These are phyloP conservation scores for Boletus rubescentipes DNA, from an alignment of 768 basidiomycete species.

Conservation along the genomic window DNA sequence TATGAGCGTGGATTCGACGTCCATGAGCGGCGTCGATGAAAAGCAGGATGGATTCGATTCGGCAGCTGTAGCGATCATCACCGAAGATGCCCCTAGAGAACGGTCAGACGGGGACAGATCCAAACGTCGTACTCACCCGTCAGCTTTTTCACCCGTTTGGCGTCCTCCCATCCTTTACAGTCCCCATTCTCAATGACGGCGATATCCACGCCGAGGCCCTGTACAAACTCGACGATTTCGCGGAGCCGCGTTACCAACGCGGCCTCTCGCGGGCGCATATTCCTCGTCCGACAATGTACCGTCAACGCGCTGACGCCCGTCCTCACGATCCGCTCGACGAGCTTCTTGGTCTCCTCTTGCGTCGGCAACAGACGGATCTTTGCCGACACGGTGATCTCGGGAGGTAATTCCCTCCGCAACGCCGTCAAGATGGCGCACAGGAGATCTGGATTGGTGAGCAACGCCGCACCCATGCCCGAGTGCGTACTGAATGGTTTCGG, in stretches of 20 bases:
- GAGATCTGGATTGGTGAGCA: slow-evolving; percentile 88
- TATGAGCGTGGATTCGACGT: slow-evolving; percentile 67
- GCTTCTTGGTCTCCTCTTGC: slow-evolving; percentile 83
- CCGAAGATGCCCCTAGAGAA: slow-evolving; percentile 70
- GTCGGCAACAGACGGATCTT: slow-evolving; percentile 89
- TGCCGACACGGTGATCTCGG: slow-evolving; percentile 84
- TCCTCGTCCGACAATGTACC: slow-evolving; percentile 91
- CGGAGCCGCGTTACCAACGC: slow-evolving; percentile 76
- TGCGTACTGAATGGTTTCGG: slow-evolving; percentile 95
- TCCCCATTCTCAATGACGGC: slow-evolving; percentile 95
- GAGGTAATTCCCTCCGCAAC: slow-evolving; percentile 67
- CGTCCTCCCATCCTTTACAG: slow-evolving; percentile 76
- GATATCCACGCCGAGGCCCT: slow-evolving; percentile 68
- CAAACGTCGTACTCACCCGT: slow-evolving; percentile 55
- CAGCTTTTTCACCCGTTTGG: slow-evolving; percentile 64
- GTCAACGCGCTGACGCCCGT: slow-evolving; percentile 90
- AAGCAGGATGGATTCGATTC: slow-evolving; percentile 93
- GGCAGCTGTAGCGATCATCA: slow-evolving; percentile 96
- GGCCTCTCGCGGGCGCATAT: slow-evolving; percentile 80
- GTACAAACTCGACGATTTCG: slow-evolving; percentile 87
- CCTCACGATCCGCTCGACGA: slow-evolving; percentile 84
- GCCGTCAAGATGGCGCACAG: slow-evolving; percentile 86
- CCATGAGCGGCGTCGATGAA: slow-evolving; percentile 60
- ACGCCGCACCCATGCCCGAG: slow-evolving; percentile 94
- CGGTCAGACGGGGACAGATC: not conserved